A percentile compares a stretch with the other conserved stretches of the same genome.
These are phyloP conservation scores for Dujonia santamariae DNA, from an alignment of 1,139 yeast genomes.

Conservation along the genomic window DNA sequence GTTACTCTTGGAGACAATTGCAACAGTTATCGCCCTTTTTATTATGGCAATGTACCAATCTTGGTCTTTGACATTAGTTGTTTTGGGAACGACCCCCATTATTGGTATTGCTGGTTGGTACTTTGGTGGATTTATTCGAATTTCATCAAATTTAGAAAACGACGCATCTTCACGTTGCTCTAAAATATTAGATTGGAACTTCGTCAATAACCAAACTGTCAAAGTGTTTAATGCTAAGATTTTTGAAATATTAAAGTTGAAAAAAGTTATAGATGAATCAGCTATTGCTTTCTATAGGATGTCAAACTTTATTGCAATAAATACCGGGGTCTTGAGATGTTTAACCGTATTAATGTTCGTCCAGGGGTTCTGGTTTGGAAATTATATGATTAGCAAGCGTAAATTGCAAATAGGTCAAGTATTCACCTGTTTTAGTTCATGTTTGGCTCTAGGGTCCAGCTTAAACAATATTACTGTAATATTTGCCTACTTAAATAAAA, in stretches of 20 bases:
- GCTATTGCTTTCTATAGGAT: conserved; percentile 46
- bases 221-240: conserved; percentile 59
- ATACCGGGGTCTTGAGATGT: conserved; percentile 55
- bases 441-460: conserved; percentile 64
- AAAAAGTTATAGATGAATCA: conserved; percentile 36
- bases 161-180: conserved; percentile 53
- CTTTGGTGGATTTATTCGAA: conserved; percentile 52
- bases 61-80: conserved; percentile 80
- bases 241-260: conserved; percentile 48
- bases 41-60: conserved; percentile 71
- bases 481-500: conserved; percentile 57
- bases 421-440: conserved; percentile 79
- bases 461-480: conserved; percentile 51
- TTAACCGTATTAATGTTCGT: conserved; percentile 73
- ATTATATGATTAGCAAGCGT: conserved; percentile 53
- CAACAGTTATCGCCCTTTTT: conserved; percentile 54
- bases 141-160: conserved; percentile 58
- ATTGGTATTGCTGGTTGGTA: conserved; percentile 48
- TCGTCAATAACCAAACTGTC: conserved; percentile 58
- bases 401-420: conserved; percentile 58
- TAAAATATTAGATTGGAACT: conserved; percentile 65
- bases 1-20: conserved; percentile 47
- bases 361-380: conserved; percentile 92
- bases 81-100: conserved; percentile 69
- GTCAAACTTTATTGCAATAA: conserved; percentile 51